Conservation (phyloP, 2,329 filamentous ascomycete species). For the Neurospora crassa region DNA sequence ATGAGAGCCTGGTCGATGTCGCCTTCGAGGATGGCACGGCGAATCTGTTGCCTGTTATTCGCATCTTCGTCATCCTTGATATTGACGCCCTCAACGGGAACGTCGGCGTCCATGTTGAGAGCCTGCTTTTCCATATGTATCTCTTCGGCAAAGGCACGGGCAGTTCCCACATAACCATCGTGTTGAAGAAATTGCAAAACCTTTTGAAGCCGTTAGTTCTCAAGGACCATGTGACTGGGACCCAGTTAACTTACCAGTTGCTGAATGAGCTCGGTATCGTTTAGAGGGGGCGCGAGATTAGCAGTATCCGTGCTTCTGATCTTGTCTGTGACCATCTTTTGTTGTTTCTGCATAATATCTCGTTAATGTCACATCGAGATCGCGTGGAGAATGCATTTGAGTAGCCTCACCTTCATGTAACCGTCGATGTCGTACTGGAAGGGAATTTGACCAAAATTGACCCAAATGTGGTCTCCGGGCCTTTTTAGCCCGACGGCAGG, state of each 20-base stretch:
- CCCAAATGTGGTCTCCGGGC: constrained; percentile 49
- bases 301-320: constrained; percentile 38
- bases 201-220: constrained; percentile 21
- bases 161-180: constrained; percentile 91
- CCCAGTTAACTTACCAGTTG: constrained; percentile 47
- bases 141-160: constrained; percentile 77
- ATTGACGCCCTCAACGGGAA: constrained; percentile 49
- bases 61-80: constrained; percentile 79
- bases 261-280: constrained; percentile 72
- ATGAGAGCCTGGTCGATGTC: constrained; percentile 88
- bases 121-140: constrained; percentile 64
- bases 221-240: not conserved
- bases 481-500: constrained; percentile 58
- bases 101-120: constrained; percentile 47
- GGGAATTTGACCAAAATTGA: constrained; percentile 61
- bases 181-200: constrained; percentile 83
- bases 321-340: constrained; percentile 18
- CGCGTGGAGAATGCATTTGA: not conserved
- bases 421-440: constrained; percentile 90
- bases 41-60: constrained; percentile 82
- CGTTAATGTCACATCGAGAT: not conserved
- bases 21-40: constrained; percentile 77
- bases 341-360: constrained; percentile 26
- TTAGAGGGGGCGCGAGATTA: constrained; percentile 51
- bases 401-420: constrained; percentile 56